Base-by-base conservation (phyloP, 2,329 filamentous ascomycete genomes). In the Talaromyces islandicus region DNA sequence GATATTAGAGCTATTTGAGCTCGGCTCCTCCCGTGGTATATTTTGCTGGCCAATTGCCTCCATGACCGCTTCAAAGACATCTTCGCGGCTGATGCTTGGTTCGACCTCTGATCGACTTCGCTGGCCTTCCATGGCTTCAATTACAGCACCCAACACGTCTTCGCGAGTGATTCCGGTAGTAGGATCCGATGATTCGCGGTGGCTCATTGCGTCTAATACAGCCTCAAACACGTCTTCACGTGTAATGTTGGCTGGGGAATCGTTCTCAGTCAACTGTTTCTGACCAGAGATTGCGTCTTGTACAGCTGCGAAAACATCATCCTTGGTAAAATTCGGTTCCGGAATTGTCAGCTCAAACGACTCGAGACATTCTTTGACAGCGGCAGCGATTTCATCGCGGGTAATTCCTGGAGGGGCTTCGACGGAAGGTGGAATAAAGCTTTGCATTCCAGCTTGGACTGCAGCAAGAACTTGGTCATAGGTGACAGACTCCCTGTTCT, bases 381-480 rank as follows among this genome's bases (percentile, higher is more conserved):
- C 61, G 30, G 54, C 52, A 17, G 41, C 32, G 2, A 63, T 58
- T 41, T 63, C 61, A 9, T 63, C 61, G 3, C 59, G 58, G 14
- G 59, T 63, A 29, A 63, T 61, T 17, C 41, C 48, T n/a, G 58
- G 56, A 30, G 90, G 85, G 0, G 85, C 85, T 53, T 91, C 85
- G 6, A 92, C 82, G 58, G 85, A 81, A 0, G 91, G 91, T 1
- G 90, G 88, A 1, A 84, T 82, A 69, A 93, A 94, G 70, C 92
- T 86, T 71, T 92, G 88, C 58, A 97, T 78, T 10, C 90, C 92
- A 67, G 93, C 89, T n/a, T 91, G 85, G 12, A 97, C 88, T 32
- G 91, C 92, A 54, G 87, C 83, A 68, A 92, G 88, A 24, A 97
- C 89, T 68, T 97, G 91, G 2, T 95, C 91, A 64, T 89, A 87